Base-by-base conservation (phyloP, 306 rosid genomes). In the Pterocarpus santalinus region DNA sequence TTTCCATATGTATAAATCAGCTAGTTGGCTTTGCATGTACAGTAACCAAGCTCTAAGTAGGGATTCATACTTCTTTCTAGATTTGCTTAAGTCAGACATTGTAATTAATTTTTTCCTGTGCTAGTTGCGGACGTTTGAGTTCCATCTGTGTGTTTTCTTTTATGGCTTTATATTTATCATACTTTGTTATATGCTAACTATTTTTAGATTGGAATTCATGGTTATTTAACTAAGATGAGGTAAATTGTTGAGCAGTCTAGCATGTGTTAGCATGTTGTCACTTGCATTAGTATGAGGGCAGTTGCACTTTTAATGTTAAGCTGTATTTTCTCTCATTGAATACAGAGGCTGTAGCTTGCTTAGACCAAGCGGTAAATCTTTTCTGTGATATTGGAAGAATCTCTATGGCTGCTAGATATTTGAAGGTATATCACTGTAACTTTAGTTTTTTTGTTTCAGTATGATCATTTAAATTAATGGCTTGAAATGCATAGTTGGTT, bases 331-430 rank as follows among this genome's bases (percentile, higher is more conserved):
- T 70, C 49, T 38, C 7, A 46, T 53, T 49, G 47, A 52, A 58
- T 81, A 77, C 89, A 93, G 99, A 93, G 85, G 84, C 99, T 81
- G 89, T 90, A 63, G 78, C 94, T 81, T 90, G 97, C 92, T 83
- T 95, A 80, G 88, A 89, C 80, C 85, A 86, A 73, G 98, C 94
- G 32, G 92, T 95, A 60, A 88, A 87, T 87, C 84, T 91, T 81
- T 66, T 90, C 69, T 95, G 99, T 90, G 98, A 95, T 49, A 95
- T 93, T 93, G 99, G 99, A 83, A 89, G 98, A 88, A 96, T 95
- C 77, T 91, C 86, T 70, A 92, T 95, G 99, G 98, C 99, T 80
- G 99, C 98, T 51, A 93, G 98, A 82, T 92, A 88, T 82, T 90
- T 84, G 63, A 95, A 95, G 98, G 99, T 90, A 87, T 33, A 58